Base-by-base conservation (phyloP, 2,329 filamentous ascomycete species). In the Paraphaeosphaeria minitans region DNA sequence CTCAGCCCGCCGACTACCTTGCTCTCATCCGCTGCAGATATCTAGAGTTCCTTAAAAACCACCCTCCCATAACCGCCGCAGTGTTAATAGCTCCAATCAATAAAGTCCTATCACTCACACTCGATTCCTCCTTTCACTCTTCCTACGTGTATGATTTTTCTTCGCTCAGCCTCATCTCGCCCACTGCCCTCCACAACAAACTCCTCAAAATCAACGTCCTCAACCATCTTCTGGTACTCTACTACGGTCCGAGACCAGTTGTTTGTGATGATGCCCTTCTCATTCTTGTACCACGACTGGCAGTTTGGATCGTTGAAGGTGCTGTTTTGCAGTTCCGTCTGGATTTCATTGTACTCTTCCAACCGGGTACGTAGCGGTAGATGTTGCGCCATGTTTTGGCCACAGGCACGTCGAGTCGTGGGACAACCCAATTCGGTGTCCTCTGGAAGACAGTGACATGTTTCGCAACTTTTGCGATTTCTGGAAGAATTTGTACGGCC, bases 361-460 rank as follows among this genome's bases (percentile, higher is more conserved):
- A 83, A 67, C 80, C 80, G 1, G 85, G 84, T 0, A 85, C 42
- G 62, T 84, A 85, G 55, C 75, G 78, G 57, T 82, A 79, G 2
- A 85, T 50, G 14, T 73, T 70, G 27, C 79, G 75, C 62, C 78
- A 74, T 43, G 80, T 58, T 0, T 76, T 55, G 2, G 81, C 77
- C 2, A 87, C 78, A 0, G 78, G 72, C 1, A 70, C 74, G 57
- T 87, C 85, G 2, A 74, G 59, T 16, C 85, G 82, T 3, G 85
- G 84, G 2, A 85, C 78, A 6, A 87, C 71, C 84, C 84, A 87
- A 64, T 87, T 87, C 0, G 85, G 83, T 0, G 83, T 84, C 16
- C 85, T 77, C 66, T 87, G 85, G 68, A 84, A 87, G 14, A 87
- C 74, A 0, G 81, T 82, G 16, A 87, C 70, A 13, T 80, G 75